Evolutionary conservation across 2,329 filamentous ascomycete species (phyloP).

Genomic region (Ceratocystis cubensis): DNA sequence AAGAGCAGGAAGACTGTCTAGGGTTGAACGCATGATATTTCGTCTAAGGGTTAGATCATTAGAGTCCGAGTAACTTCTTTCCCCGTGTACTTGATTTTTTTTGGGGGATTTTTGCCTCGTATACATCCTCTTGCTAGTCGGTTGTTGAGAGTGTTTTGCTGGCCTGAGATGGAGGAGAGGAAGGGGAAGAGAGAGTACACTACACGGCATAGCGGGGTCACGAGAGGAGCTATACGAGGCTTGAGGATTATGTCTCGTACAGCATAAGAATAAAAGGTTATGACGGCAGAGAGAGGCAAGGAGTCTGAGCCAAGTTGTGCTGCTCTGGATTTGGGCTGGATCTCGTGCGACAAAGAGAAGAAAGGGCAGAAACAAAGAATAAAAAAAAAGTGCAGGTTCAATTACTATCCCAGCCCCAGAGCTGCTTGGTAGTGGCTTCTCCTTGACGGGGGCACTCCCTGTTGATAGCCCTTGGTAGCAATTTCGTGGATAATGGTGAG

Average conservation of each 20-base stretch:
- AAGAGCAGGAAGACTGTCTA: too few relatives aligned
- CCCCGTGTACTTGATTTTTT: not conserved
- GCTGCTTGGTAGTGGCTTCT: not conserved
- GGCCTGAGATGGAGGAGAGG: not conserved
- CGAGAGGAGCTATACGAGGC: not conserved
- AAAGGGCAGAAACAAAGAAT: too few relatives aligned
- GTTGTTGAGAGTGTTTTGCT: not conserved
- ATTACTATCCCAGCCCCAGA: not conserved
- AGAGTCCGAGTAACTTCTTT: not conserved
- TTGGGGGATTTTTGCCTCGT: not conserved
- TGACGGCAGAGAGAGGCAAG: not conserved
- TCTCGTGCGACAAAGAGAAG: not conserved
- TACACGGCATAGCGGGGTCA: not conserved
- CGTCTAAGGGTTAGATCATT: too few relatives aligned
- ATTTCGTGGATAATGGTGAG: not conserved
- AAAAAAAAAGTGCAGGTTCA: not conserved
- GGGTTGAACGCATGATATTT: too few relatives aligned
- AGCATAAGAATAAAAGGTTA: not conserved
- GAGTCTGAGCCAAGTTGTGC: not conserved
- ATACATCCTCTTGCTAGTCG: not conserved
- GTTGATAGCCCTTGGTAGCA: not conserved
- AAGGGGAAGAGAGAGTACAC: not conserved
- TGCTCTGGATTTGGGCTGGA: too few relatives aligned
- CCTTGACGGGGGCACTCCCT: not conserved
- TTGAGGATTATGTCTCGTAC: constrained; percentile 1